These are phyloP conservation scores for Alternaria ventricosa DNA, from an alignment of 2,329 filamentous ascomycete genomes.

Conservation along the genomic window DNA sequence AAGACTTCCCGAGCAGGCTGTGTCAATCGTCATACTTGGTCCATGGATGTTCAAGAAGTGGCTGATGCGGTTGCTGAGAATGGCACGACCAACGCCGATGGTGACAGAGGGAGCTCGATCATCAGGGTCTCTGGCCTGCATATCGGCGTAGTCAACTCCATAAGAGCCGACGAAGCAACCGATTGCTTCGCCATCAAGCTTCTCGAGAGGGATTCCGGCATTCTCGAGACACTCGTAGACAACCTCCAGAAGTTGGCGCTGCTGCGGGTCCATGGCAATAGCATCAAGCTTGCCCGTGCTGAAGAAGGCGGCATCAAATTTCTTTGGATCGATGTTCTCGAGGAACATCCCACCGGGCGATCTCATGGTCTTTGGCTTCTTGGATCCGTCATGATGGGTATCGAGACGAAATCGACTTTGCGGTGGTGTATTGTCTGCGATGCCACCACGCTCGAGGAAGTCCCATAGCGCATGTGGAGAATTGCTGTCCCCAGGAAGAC, in stretches of 20 bases:
- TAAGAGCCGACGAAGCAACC: conserved; percentile 12
- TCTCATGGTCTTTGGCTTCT: conserved; percentile 41
- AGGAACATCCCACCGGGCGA: conserved; percentile 28
- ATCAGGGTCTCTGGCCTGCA: background rate
- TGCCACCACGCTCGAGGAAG: background rate
- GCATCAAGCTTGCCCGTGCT: background rate
- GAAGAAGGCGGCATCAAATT: conserved; percentile 27
- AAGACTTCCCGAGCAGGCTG: conserved; percentile 31
- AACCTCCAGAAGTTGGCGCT: conserved; percentile 23
- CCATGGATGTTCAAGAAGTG: conserved; percentile 30
- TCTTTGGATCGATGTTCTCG: conserved; percentile 8
- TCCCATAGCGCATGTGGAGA: no score
- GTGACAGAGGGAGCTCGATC: background rate
- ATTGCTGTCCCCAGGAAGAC: no score
- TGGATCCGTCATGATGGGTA: conserved; percentile 10
- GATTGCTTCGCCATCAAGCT: background rate
- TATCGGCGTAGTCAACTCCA: background rate
- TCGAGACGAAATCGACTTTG: background rate
- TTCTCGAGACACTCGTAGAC: conserved; percentile 25
- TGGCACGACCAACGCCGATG: conserved; percentile 5
- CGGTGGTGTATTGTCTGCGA: background rate
- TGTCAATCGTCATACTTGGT: conserved; percentile 29
- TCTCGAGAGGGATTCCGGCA: conserved; percentile 2
- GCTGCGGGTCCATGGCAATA: conserved; percentile 27
- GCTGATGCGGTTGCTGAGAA: conserved; percentile 23